Evolutionary conservation across 495 filamentous ascomycete species (phyloP).

Genomic region (Aspergillus bertholletiae): DNA sequence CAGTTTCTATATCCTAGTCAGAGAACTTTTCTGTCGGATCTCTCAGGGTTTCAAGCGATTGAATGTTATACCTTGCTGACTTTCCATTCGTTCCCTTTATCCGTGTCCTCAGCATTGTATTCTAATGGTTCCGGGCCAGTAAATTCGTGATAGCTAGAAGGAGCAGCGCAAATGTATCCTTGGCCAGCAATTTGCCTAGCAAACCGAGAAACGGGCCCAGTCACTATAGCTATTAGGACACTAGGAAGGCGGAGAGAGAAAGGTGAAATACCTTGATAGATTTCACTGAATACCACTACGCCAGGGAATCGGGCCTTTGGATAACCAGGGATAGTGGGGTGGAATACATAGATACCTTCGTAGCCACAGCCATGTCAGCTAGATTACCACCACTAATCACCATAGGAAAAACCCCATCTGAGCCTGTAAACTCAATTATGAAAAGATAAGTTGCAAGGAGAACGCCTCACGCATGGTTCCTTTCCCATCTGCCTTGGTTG

Average conservation of each 20-base stretch:
- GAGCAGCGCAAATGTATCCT: slow-evolving; percentile 90
- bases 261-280: slow-evolving; percentile 75
- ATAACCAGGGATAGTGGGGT: slow-evolving; percentile 79
- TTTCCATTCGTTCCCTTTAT: slow-evolving; percentile 84
- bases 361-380: neutral
- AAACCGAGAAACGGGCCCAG: slow-evolving; percentile 86
- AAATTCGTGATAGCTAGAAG: slow-evolving; percentile 92
- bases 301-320: slow-evolving; percentile 88
- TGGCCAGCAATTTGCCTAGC: slow-evolving; percentile 89
- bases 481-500: slow-evolving; percentile 59
- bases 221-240: slow-evolving; percentile 52
- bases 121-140: slow-evolving; percentile 77
- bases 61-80: slow-evolving; percentile 58
- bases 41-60: neutral
- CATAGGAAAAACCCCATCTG: neutral
- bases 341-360: slow-evolving; percentile 82
- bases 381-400: neutral
- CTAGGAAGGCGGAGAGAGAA: neutral
- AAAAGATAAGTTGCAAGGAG: neutral
- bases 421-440: neutral
- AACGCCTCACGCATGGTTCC: slow-evolving; percentile 55
- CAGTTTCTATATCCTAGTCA: slow-evolving; percentile 55
- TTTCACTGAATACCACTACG: slow-evolving; percentile 89
- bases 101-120: slow-evolving; percentile 86
- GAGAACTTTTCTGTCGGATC: neutral